Percentiles rank a stretch among this genome's conserved stretches.
Evolutionary conservation across 768 basidiomycete species (phyloP).

Genomic region (Termitomyces sp.): DNA sequence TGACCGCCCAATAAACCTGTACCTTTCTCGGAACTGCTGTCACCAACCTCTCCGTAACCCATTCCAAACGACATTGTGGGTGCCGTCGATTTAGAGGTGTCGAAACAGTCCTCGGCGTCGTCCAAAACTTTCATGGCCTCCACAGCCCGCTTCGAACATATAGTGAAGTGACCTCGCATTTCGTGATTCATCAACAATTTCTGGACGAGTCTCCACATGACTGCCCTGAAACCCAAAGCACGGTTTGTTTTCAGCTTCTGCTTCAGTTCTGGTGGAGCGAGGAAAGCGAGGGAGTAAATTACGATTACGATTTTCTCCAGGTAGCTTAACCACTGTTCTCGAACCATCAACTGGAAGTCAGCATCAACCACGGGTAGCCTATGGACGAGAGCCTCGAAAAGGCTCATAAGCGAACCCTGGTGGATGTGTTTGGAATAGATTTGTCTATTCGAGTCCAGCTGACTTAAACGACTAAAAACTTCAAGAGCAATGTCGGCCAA

Average conservation of each 20-base stretch:
- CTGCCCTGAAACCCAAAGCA: slow-evolving; percentile 61
- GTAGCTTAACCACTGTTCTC: slow-evolving; percentile 74
- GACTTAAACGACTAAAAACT: slow-evolving; percentile 75
- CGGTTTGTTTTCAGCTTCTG: slow-evolving; percentile 63
- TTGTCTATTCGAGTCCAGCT: slow-evolving; percentile 76
- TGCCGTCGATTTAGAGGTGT: slow-evolving; percentile 56
- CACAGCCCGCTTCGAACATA: slow-evolving; percentile 63
- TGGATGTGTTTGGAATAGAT: slow-evolving; percentile 64
- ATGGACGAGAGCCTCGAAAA: slow-evolving; percentile 73
- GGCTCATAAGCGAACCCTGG: slow-evolving; percentile 49
- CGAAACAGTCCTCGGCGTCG: slow-evolving; percentile 72
- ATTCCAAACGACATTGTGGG: slow-evolving; percentile 80
- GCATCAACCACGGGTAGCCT: slow-evolving; percentile 78
- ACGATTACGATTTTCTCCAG: slow-evolving; percentile 77
- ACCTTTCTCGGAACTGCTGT: slow-evolving; percentile 65
- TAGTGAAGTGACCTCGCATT: slow-evolving; percentile 48
- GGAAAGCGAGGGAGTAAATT: slow-evolving; percentile 85
- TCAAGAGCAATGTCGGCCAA: slow-evolving; percentile 80
- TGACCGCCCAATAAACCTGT: slow-evolving; percentile 73
- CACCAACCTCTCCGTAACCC: slow-evolving; percentile 76
- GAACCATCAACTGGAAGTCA: slow-evolving; percentile 66
- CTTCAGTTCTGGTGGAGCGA: slow-evolving; percentile 77
- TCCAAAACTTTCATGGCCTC: slow-evolving; percentile 81
- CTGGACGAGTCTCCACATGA: slow-evolving; percentile 72
- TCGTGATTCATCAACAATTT: slow-evolving; percentile 58